Base-by-base conservation (phyloP, 2,329 filamentous ascomycete species). In the Aspergillus sp. region DNA sequence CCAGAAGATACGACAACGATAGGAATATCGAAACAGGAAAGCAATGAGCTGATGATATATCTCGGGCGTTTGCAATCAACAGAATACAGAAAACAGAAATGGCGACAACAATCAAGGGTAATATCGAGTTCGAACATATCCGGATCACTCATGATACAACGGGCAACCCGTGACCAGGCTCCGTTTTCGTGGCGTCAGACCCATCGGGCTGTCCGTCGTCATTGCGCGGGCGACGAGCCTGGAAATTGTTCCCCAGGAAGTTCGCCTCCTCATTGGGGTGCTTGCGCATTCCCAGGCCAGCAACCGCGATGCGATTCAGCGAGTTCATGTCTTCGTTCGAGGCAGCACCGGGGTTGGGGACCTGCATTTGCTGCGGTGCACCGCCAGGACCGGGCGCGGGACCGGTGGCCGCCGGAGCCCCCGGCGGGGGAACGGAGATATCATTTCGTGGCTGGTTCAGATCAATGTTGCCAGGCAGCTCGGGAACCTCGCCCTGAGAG, bases 401-500 rank as follows among this genome's bases (percentile, higher is more conserved):
- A 2, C 65, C 61, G 12, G 66, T 64, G 32, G 65, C 61, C 49
- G 63, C 55, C 21, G 63, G 62, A 17, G 70, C 59, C 32, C 66
- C 68, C 25, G 70, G 60, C 7, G 70, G 66, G 3, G 74, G 67
- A 28, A 71, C 60, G 43, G 74, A 72, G 12, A 75, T 59, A 32
- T 78, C 76, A 4, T 73, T 67, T 41, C 82, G 80, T 7, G 85
- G 83, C 60, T 84, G 82, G 55, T 79, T 82, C 28, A 97, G 80
- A 70, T 91, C 91, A 65, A 96, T 84, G 67, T 91, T 91, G 1
- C 90, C 83, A 1, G 94, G 94, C 9, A 93, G 89, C 63, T 90
- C 90, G 0, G 95, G 95, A 58, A 91, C 88, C 67, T 97, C 92
- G 71, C 90, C 89, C 69, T 92, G 88, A 2, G 88, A 85, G 67